phyloP scores from a whole-genome alignment of 164 flowering plant genomes.

The Sedum album region DNA sequence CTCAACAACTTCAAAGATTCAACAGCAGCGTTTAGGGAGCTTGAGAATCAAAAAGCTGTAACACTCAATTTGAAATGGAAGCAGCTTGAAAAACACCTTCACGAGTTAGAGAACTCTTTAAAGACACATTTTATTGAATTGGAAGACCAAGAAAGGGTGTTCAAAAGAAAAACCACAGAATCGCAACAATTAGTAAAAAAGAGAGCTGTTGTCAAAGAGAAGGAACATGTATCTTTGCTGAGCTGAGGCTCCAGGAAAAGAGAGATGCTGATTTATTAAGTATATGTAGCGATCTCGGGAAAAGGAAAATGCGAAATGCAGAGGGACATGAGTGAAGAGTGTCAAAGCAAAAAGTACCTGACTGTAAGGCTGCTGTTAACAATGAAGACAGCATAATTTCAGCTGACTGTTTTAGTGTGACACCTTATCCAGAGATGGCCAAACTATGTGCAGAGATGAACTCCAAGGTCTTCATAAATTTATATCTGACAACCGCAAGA shows the following conservation, averaged over 20 bases:
- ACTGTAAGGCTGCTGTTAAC: constrained; percentile 26
- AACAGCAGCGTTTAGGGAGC: constrained; percentile 95
- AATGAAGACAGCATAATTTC: constrained; percentile 23
- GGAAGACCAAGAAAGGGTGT: constrained; percentile 82
- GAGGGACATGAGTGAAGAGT: constrained; percentile 17
- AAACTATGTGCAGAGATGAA: constrained; percentile 79
- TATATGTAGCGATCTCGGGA: constrained; percentile 40
- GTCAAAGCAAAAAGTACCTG: constrained; percentile 42
- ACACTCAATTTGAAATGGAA: constrained; percentile 92
- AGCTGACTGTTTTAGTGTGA: constrained; percentile 32
- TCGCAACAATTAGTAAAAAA: constrained; percentile 52
- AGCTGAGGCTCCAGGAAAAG: constrained; percentile 68
- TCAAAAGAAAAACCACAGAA: constrained; percentile 48
- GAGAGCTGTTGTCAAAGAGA: constrained; percentile 70
- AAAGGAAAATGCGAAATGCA: constrained; percentile 36
- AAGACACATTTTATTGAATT: constrained; percentile 79
- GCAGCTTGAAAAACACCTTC: constrained; percentile 90
- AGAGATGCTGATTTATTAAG: constrained; percentile 81
- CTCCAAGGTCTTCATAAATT: constrained; percentile 71
- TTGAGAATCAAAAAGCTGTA: constrained; percentile 78
- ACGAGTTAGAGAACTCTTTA: constrained; percentile 86
- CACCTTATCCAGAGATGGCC: constrained; percentile 53
- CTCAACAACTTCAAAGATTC: constrained; percentile 74
- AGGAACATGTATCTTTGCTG: constrained; percentile 66
- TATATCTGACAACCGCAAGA: constrained; percentile 90